These are phyloP conservation scores for Huntiella moniliformis DNA, from an alignment of 2,329 filamentous ascomycete genomes.

Conservation along the genomic window DNA sequence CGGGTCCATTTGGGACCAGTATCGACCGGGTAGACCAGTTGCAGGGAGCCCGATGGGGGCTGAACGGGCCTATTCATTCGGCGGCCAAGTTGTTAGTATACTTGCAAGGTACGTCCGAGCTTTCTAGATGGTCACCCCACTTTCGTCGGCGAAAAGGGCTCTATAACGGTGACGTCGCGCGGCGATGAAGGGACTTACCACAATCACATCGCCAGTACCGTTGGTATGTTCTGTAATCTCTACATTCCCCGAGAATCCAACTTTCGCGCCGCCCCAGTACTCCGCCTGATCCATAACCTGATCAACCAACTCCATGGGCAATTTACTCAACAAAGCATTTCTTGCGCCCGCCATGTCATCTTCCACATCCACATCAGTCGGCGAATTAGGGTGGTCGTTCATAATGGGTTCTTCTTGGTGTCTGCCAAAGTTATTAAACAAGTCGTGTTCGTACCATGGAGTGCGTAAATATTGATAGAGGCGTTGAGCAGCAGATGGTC, in stretches of 20 bases:
- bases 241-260: conserved; percentile 16
- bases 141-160: too few relatives aligned
- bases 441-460: too few relatives aligned
- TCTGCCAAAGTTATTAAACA: too few relatives aligned
- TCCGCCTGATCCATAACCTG: conserved; percentile 39
- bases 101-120: too few relatives aligned
- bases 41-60: conserved; percentile 22
- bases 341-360: conserved; percentile 31
- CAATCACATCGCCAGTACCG: neutral
- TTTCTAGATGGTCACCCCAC: too few relatives aligned
- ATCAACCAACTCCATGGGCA: conserved; percentile 36
- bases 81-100: too few relatives aligned
- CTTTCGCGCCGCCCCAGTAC: conserved; percentile 34
- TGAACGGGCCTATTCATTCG: conserved; percentile 21
- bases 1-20: neutral
- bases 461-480: too few relatives aligned
- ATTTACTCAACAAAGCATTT: conserved; percentile 25
- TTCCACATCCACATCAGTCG: neutral
- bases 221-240: neutral
- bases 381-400: neutral
- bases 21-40: neutral
- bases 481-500: too few relatives aligned
- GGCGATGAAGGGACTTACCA: conserved; percentile 1
- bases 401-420: too few relatives aligned
- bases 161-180: too few relatives aligned